Evolutionary conservation across 148 eudicot genomes (phyloP), one percentile per base, ranked within the genome.

Genomic region (Vaccinium vitisidaea): DNA sequence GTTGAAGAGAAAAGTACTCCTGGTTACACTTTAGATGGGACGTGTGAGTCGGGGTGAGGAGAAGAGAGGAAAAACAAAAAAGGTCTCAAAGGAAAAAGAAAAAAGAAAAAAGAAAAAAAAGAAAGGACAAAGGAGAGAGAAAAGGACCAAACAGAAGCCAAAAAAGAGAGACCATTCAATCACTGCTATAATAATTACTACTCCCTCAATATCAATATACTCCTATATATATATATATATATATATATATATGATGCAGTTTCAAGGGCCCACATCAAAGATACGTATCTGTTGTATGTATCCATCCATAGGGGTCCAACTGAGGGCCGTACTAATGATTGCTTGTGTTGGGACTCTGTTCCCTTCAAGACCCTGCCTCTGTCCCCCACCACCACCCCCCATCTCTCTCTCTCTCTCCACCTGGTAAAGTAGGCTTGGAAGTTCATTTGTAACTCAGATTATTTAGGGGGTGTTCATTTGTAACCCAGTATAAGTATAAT

Each of bases 351-450:
- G 70, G 83, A 39, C 23, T 30, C 39, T 80, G 71, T 80, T 65
- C 83, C 83, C 83, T 80, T 80, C 83, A 80, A 69, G 83, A 80
- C 19, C 27, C 53, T 80, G n/a, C 53, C 59, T 19, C 52, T 80
- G 83, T 59, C 56, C 83, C 83, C 82, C 82, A n/a, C 27, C 25
- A 27, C 54, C 32, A 23, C 7, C 23, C 2, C 59, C 13, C n/a
- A 36, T 25, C 80, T 77, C 25, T 43, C 71, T 65, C 69, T 61
- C 69, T 65, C 70, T 67, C 7, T 32, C 36, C 36, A 32, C 36
- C 36, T 0, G 36, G 36, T 32, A 32, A 32, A 32, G 3, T 32
- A 1, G 36, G 36, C 2, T 32, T 32, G 36, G 36, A 2, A 32
- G 36, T 32, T 32, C 36, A 2, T 32, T 32, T 32, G 36, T 32